Evolutionary conservation across 805 yeast genomes (phyloP), one percentile per base, ranked within the genome.

Genomic region (Candida piceae): DNA sequence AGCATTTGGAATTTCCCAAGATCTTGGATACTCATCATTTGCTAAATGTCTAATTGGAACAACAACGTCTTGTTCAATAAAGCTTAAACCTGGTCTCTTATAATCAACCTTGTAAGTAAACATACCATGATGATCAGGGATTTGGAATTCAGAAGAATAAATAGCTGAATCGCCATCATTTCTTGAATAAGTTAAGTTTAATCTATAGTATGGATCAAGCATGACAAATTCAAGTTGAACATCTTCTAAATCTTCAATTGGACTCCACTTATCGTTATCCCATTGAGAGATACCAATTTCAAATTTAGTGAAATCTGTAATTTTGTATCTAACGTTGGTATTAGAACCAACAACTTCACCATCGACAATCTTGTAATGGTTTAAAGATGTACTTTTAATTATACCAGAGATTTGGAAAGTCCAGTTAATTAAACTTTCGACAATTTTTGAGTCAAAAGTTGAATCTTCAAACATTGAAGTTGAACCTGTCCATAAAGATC

Each of bases 71-170:
- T 81, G 85, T 19, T 68, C 68, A 36, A 90, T 57, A 60, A 69
- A 88, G 17, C 84, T 69, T 50, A 71, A 69, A 5, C 97, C 97
- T 11, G 75, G 67, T 55, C 95, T 78, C 58, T 74, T 74, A 67
- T 89, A 89, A 51, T 84, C 82, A 31, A 84, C 70, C 43, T 72
- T 71, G 58, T 85, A 88, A 2, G 96, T 84, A 66, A 88, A 93
- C 74, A 93, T 84, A 39, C 99, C 99, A 62, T 93, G 96, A 54
- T 88, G 96, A 60, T 90, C 97, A 16, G 99, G 99, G 26, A 87
- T 63, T 32, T 71, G 72, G 62, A 93, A 87, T 35, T 66, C 62
- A 15, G 74, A 67, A 16, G 62, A 63, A 52, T 76, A 80, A 15
- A 66, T 57, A 52, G 78, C 80, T n/a, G 70, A 60, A 5, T 65